These are phyloP conservation scores for Aegilops bicornis DNA, from an alignment of 176 grass and related monocot genomes.

Conservation along the genomic window DNA sequence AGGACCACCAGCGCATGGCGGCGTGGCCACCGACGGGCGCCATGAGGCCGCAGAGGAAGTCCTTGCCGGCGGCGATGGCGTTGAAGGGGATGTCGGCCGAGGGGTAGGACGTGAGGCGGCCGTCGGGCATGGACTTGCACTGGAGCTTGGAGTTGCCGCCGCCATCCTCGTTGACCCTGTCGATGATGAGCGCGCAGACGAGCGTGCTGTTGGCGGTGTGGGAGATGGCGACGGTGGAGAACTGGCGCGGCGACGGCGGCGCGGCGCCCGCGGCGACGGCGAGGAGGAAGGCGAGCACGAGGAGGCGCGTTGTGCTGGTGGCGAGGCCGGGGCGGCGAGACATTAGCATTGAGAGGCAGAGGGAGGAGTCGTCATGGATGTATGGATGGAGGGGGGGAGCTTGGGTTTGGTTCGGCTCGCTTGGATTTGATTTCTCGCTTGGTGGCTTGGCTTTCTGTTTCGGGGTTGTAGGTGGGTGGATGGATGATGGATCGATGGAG, in stretches of 20 bases:
- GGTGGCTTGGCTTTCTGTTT: neutral
- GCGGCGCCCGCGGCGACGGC: neutral
- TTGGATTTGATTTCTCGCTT: neutral
- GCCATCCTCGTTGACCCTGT: neutral
- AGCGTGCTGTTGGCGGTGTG: constrained; percentile 27
- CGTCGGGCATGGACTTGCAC: constrained; percentile 45
- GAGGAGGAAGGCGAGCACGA: neutral
- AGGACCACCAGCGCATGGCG: constrained; percentile 89
- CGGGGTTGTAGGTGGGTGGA: constrained; percentile 9
- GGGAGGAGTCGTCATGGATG: constrained; percentile 44
- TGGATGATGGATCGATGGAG: neutral
- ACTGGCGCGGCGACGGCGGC: constrained; percentile 25
- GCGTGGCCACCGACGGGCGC: constrained; percentile 21
- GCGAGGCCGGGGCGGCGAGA: neutral
- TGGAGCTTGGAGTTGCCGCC: constrained; percentile 42
- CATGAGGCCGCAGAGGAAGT: constrained; percentile 74
- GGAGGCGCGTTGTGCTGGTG: neutral
- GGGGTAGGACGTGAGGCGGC: constrained; percentile 26
- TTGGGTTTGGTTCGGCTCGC: neutral
- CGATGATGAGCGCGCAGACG: constrained; percentile 64
- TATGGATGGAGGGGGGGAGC: neutral
- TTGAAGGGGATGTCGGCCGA: constrained; percentile 53
- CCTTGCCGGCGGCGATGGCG: constrained; percentile 67
- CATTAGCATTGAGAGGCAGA: constrained; percentile 36
- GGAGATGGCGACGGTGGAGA: constrained; percentile 71